Evolutionary conservation across 1,284 basidiomycete genomes (phyloP), one percentile per base, ranked within the genome.

Genomic region (Ustilago bromivora): DNA sequence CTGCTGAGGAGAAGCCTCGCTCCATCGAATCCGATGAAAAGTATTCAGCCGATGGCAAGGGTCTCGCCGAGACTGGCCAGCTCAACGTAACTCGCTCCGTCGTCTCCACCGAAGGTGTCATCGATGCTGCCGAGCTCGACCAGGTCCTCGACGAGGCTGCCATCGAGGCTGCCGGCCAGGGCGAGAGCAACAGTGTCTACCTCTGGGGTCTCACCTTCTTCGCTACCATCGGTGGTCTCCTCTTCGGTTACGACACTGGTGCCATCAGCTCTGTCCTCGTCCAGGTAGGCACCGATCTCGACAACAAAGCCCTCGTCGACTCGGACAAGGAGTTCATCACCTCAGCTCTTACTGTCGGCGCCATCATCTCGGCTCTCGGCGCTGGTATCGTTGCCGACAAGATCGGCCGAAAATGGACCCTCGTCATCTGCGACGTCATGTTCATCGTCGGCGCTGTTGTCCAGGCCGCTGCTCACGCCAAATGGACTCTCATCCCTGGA

Each of bases 341-440:
- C 52, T 72, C 76, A 11, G 71, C 76, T 2, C 76, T 80, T 53
- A 68, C 69, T 46, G 68, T 77, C 49, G 78, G 78, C 19, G 78
- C 75, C 52, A 80, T 80, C 72, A 75, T 83, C 17, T 76, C 76
- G 9, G 82, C 85, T 8, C 80, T 88, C 3, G 58, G 72, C n/a
- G 81, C 84, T 10, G 87, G 87, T 4, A 54, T 71, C 11, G 12
- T 79, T 4, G 78, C 82, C 2, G 87, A 88, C 78, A 82, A 78
- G 53, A 80, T 87, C 52, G 87, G 87, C 11, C 80, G 87, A 34
- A 88, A 87, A 65, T 85, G 85, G 74, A 76, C 79, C 35, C 71
- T 86, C 15, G 62, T 86, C 41, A 65, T 79, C 19, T 78, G 80
- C 34, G 80, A 79, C 10, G 70, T 81, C 63, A 52, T 85, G 23